A percentile compares a stretch with the other conserved stretches of the same genome.
phyloP scores from a whole-genome alignment of 83 land plant genomes.

The Larix sibirica region DNA sequence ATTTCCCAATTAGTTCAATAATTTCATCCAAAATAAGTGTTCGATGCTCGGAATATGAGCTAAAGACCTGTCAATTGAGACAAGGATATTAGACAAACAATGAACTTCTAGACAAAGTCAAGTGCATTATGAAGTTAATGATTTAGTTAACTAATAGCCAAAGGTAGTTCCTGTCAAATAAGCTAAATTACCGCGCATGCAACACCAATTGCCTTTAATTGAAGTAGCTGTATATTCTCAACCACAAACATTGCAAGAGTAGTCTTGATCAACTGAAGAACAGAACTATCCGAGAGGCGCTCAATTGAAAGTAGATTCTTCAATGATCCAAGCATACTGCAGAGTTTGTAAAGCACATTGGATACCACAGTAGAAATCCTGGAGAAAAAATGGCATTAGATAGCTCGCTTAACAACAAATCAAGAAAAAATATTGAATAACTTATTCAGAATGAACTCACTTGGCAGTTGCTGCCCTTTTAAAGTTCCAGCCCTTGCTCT shows the following conservation, averaged over 20 bases:
- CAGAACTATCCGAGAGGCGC: conserved; percentile 75
- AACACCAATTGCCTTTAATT: conserved; percentile 89
- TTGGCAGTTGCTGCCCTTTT: conserved; percentile 38
- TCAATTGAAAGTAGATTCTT: conserved; percentile 80
- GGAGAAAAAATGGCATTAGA: background rate
- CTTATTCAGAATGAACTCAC: background rate
- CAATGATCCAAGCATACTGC: conserved; percentile 78
- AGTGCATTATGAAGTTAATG: background rate
- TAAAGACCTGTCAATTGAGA: conserved; percentile 61
- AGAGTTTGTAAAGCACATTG: conserved; percentile 81
- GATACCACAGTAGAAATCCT: conserved; percentile 78
- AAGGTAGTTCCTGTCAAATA: background rate
- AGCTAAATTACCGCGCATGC: conserved; percentile 62
- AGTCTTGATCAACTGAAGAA: conserved; percentile 88
- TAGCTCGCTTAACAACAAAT: background rate
- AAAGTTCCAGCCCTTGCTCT: conserved; percentile 39
- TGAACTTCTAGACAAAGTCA: background rate
- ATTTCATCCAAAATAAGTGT: conserved; percentile 78
- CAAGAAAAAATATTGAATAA: background rate
- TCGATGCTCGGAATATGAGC: conserved; percentile 81
- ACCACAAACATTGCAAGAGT: conserved; percentile 76
- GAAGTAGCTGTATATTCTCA: conserved; percentile 92
- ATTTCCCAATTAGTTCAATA: conserved; percentile 72
- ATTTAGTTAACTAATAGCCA: background rate
- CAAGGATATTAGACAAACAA: background rate